Percentiles rank a stretch among this genome's conserved stretches.
phyloP scores from a whole-genome alignment of 2,329 filamentous ascomycete species.

The Sporothrix schenckii region DNA sequence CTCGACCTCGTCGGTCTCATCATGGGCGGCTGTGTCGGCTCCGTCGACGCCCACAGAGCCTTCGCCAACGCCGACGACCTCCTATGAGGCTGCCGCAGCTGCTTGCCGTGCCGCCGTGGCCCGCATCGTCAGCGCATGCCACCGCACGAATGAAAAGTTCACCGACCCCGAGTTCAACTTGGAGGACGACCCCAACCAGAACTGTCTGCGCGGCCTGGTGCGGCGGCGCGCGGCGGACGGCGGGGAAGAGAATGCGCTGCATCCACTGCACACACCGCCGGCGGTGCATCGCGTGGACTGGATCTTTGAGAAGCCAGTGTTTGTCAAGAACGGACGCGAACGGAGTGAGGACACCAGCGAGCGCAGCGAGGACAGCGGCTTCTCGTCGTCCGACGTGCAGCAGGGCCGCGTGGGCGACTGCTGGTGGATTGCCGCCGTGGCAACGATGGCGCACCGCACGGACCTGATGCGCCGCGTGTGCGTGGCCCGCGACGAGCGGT shows the following conservation, averaged over 20 bases:
- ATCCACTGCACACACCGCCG: conserved; percentile 41
- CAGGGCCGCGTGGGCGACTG: conserved; percentile 64
- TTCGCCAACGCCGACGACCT: conserved; percentile 29
- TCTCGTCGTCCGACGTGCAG: conserved; percentile 48
- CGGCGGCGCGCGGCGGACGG: conserved; percentile 25
- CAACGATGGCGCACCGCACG: conserved; percentile 67
- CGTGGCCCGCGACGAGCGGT: conserved; percentile 67
- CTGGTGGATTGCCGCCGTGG: conserved; percentile 72
- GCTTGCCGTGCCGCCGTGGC: conserved; percentile 48
- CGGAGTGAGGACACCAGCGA: neutral
- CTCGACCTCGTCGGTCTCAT: too few relatives aligned
- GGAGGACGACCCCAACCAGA: conserved; percentile 44
- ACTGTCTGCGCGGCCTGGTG: conserved; percentile 45
- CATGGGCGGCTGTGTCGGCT: conserved; percentile 20
- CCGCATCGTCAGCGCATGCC: conserved; percentile 48
- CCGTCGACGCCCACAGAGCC: neutral
- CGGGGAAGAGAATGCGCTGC: conserved; percentile 23
- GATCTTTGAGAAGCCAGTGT: conserved; percentile 63
- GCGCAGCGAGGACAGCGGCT: conserved; percentile 33
- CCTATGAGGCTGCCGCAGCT: conserved; percentile 48
- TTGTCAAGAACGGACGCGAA: conserved; percentile 44
- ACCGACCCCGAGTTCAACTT: conserved; percentile 52
- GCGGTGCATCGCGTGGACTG: conserved; percentile 50
- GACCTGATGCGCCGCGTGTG: conserved; percentile 69
- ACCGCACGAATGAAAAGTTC: conserved; percentile 52